phyloP scores from a whole-genome alignment of 495 filamentous ascomycete species.

The Trichocladium antarcticum region DNA sequence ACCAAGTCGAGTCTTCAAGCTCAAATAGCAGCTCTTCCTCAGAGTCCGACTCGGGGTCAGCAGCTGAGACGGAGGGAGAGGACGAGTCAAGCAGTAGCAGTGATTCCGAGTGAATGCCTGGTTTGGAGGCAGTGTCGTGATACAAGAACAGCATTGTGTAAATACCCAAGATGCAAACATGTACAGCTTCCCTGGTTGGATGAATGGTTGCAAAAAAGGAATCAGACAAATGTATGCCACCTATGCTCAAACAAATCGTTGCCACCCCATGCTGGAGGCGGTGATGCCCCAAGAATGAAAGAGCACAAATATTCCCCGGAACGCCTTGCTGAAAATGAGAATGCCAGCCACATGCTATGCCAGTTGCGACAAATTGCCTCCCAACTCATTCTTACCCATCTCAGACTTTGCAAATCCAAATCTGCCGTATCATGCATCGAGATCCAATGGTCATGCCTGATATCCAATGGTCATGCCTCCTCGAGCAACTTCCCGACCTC shows the following conservation, averaged over 20 bases:
- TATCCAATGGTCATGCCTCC: slow-evolving; percentile 1
- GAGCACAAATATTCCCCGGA: not conserved
- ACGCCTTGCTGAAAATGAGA: slow-evolving; percentile 1
- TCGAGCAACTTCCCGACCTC: slow-evolving; percentile 31
- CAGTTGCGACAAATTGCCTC: not conserved
- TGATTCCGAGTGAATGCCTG: slow-evolving; percentile 12
- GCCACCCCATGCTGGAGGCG: too few relatives aligned
- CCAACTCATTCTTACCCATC: not conserved
- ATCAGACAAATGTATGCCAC: too few relatives aligned
- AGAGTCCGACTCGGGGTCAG: slow-evolving; percentile 4
- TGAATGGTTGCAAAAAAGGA: too few relatives aligned
- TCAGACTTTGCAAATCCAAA: too few relatives aligned
- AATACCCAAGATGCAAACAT: too few relatives aligned
- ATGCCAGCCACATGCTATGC: not conserved
- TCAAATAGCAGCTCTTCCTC: slow-evolving; percentile 24
- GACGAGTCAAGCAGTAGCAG: slow-evolving; percentile 8
- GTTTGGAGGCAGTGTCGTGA: not conserved
- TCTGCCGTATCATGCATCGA: too few relatives aligned
- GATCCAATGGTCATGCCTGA: not conserved
- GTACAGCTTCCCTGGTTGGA: too few relatives aligned
- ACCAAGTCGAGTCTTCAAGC: slow-evolving; percentile 11
- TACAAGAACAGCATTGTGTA: not conserved
- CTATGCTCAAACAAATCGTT: too few relatives aligned
- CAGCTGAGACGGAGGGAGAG: slow-evolving; percentile 10
- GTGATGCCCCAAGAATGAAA: not conserved